These are phyloP conservation scores for Claviceps sp. DNA, from an alignment of 2,329 filamentous ascomycete species.

Conservation along the genomic window DNA sequence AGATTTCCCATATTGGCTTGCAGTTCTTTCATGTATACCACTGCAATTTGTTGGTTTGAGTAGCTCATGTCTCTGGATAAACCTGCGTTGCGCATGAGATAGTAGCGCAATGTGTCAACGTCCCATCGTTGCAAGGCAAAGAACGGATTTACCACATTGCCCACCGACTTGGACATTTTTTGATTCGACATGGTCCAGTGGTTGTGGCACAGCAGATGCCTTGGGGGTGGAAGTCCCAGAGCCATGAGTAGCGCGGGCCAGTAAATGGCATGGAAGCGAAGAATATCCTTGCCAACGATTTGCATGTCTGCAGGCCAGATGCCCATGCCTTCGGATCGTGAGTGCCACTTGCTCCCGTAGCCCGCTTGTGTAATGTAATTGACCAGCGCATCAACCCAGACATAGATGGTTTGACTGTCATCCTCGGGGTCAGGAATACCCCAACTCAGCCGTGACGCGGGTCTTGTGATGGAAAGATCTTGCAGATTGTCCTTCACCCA, in stretches of 20 bases:
- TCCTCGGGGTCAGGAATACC: conserved; percentile 83
- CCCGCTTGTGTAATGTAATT: conserved; percentile 86
- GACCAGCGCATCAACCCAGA: conserved; percentile 91
- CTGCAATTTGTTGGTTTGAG: conserved; percentile 61
- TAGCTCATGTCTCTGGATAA: conserved; percentile 72
- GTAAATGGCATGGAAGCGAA: conserved; percentile 93
- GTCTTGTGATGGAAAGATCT: conserved; percentile 82
- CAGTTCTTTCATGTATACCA: conserved; percentile 67
- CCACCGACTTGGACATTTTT: conserved; percentile 95
- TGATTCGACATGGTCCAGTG: conserved; percentile 87
- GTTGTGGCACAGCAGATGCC: conserved; percentile 71
- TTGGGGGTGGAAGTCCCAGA: conserved; percentile 63
- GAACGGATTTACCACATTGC: conserved; percentile 91
- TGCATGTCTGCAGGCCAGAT: conserved; percentile 90
- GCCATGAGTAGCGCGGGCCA: conserved; percentile 96
- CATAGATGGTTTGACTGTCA: conserved; percentile 79
- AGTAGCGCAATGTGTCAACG: conserved; percentile 78
- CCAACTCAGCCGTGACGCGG: conserved; percentile 66
- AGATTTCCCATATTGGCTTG: conserved; percentile 72
- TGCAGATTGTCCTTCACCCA: conserved; percentile 67
- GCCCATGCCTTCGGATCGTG: conserved; percentile 44
- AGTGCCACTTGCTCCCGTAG: conserved; percentile 50
- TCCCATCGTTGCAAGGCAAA: conserved; percentile 83
- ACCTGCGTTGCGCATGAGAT: conserved; percentile 68
- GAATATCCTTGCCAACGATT: conserved; percentile 90